Base-by-base conservation (phyloP, 345 rosid genomes). In the Draba incana region DNA sequence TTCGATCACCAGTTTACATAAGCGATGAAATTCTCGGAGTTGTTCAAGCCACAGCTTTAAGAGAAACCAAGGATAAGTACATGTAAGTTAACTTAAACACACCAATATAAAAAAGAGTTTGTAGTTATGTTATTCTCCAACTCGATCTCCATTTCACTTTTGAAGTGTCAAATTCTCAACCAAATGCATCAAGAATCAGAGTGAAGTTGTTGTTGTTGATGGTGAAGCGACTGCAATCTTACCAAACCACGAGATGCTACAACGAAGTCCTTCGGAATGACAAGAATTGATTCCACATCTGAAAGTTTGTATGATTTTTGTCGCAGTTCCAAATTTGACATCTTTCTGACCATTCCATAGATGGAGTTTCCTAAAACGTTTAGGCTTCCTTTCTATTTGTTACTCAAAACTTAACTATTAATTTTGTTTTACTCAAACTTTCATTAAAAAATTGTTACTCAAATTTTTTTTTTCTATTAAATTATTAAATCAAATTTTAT, bases 141-240 rank as follows among this genome's bases (percentile, higher is more conserved):
- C 31, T 28, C 38, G n/a, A 14, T 65, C 57, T 30, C 20, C 45
- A 42, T 64, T 38, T 16, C 1, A 8, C 38, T 65, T 59, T 55
- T 15, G 41, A 74, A 90, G 97, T 70, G 92, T 76, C 16, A 91
- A 91, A 76, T 85, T 91, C 79, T 79, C 77, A 12, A 91, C 99
- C 0, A 89, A 85, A 76, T 91, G 96, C 83, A 72, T 84, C 66
- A 91, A 86, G 80, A 82, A 79, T 3, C 47, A 75, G 15, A 83
- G 74, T 8, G 78, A 84, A 57, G 42, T 66, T 74, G 75, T 90
- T 41, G 86, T 82, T 69, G 74, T 91, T 49, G 85, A 83, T 76
- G 96, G 98, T 25, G 97, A 90, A 73, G 98, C 97, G 30, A 50
- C 80, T 62, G 81, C 90, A 7, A 72, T 86, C 10, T 77, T 87